A percentile compares a stretch with the other conserved stretches of the same genome.
Evolutionary conservation across 371 early-diverging fungal species (phyloP).

Genomic region (Capillidium rhysosporum): DNA sequence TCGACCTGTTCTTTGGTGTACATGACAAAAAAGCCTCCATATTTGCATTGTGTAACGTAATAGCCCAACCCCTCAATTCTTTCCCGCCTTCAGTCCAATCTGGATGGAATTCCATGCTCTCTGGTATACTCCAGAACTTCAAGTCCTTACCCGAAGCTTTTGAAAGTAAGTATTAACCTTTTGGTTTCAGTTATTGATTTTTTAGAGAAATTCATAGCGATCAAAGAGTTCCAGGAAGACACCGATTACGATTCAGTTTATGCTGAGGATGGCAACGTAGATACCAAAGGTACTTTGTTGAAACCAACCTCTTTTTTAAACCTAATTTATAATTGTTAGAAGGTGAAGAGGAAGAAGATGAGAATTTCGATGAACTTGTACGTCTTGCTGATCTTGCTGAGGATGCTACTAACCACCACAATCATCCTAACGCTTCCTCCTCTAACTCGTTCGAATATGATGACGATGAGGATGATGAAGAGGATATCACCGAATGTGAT

Average conservation of each 20-base stretch:
- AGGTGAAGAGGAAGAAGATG: constrained; percentile 32
- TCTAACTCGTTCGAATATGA: too few relatives aligned
- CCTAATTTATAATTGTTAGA: constrained; percentile 26
- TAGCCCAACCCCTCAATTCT: constrained; percentile 40
- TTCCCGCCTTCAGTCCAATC: constrained; percentile 45
- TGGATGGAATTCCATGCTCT: constrained; percentile 48
- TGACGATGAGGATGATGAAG: too few relatives aligned
- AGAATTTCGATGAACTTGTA: constrained; percentile 19
- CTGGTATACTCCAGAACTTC: constrained; percentile 45
- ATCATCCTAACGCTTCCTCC: too few relatives aligned
- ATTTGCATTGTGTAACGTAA: constrained; percentile 45
- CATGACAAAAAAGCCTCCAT: constrained; percentile 85
- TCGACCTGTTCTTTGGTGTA: constrained; percentile 53
- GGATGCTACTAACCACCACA: too few relatives aligned
- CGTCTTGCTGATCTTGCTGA: too few relatives aligned
- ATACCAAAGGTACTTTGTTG: background rate
- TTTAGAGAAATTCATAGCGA: constrained; percentile 6
- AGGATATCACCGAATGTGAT: too few relatives aligned
- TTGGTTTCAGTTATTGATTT: background rate
- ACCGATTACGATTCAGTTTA: background rate
- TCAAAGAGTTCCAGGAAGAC: constrained; percentile 6
- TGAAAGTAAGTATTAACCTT: constrained; percentile 28
- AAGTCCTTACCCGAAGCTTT: constrained; percentile 55
- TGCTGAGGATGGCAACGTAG: too few relatives aligned
- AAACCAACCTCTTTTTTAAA: constrained; percentile 26